phyloP scores from a whole-genome alignment of 2,329 filamentous ascomycete species.

The Cyclaneusma minus region DNA sequence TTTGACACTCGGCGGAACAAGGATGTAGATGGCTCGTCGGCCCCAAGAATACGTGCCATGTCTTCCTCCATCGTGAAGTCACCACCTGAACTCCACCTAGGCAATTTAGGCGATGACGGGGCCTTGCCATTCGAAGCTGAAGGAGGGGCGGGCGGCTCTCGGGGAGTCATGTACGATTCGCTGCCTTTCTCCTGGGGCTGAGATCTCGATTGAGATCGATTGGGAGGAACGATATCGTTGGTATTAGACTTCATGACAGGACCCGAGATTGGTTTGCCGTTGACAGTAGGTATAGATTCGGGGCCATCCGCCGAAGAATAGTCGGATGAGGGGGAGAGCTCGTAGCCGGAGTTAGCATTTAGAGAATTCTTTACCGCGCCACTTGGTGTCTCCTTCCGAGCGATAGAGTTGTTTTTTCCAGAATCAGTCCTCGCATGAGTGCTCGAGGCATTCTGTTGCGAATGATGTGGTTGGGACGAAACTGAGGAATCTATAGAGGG shows the following conservation, averaged over 20 bases:
- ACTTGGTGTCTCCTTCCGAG: slow-evolving; percentile 45
- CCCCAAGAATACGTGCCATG: slow-evolving; percentile 71
- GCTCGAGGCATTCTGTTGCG: too few species aligned
- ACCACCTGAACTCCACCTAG: slow-evolving; percentile 62
- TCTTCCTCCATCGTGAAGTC: slow-evolving; percentile 95
- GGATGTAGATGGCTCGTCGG: slow-evolving; percentile 61
- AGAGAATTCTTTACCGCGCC: slow-evolving; percentile 10
- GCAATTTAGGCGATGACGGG: slow-evolving; percentile 44
- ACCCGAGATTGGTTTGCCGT: slow-evolving; percentile 18
- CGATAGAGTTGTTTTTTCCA: slow-evolving; percentile 33
- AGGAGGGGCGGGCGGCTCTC: slow-evolving; percentile 17
- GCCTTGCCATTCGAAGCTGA: slow-evolving; percentile 10
- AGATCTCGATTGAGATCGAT: slow-evolving; percentile 17
- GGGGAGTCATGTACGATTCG: slow-evolving; percentile 19
- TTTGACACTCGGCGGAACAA: slow-evolving; percentile 84
- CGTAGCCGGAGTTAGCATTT: slow-evolving; percentile 15
- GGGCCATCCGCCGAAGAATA: slow-evolving; percentile 16
- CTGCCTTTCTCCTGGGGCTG: slow-evolving; percentile 24
- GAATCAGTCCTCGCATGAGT: slow-evolving; percentile 45
- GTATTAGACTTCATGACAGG: slow-evolving; percentile 10
- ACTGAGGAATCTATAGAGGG: slow-evolving; percentile 19
- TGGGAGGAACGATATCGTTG: slow-evolving; percentile 12
- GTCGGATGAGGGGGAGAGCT: slow-evolving; percentile 16
- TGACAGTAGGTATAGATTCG: slow-evolving; percentile 14
- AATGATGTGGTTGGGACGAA: too few species aligned